Evolutionary conservation across 1,284 basidiomycete genomes (phyloP), one percentile per base, ranked within the genome.

Genomic region (Pterula multifida): DNA sequence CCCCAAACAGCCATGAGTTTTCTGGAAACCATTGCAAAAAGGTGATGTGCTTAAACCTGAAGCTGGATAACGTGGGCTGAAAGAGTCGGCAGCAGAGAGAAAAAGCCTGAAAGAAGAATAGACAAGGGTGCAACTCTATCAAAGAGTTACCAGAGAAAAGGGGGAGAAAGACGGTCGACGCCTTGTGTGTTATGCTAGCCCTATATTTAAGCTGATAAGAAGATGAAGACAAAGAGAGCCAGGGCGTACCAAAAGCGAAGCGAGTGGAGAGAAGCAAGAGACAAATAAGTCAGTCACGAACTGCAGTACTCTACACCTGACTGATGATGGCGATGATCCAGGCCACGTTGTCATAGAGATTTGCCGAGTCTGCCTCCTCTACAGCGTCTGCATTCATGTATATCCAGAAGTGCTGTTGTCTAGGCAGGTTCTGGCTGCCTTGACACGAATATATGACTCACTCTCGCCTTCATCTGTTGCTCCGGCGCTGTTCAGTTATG

Each of bases 1-100:
- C 70, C 75, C 82, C 86, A 91, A 55, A 75, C 70, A 51, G 71
- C 75, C 67, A 84, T 74, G 52, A 90, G 70, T 57, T 66, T 75
- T 63, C 71, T 79, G 55, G 85, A 85, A 60, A 81, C 73, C 86
- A 87, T 88, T 55, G 59, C 65, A 63, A 59, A 48, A 53, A 47
- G 57, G 56, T 57, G 56, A 23, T 21, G n/a, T 17, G 35, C 49
- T n/a, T 4, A 22, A 17, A 11, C 17, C n/a, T 17, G 39, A 17
- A 9, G 13, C 13, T 6, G 39, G 9, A 42, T 6, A 42, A 11
- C 9, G 17, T 42, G 9, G 39, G 21, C 19, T 6, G 15, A 15
- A 15, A 32, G 28, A 6, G 6, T 32, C 6, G 28, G 15, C 28
- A 6, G 28, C 6, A 6, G 6, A 32, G 28, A 32, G 28, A 32